Percentiles rank a stretch among this genome's conserved stretches.
Evolutionary conservation across 129 eudicot genomes (phyloP).

Genomic region (Lonicera japonica): DNA sequence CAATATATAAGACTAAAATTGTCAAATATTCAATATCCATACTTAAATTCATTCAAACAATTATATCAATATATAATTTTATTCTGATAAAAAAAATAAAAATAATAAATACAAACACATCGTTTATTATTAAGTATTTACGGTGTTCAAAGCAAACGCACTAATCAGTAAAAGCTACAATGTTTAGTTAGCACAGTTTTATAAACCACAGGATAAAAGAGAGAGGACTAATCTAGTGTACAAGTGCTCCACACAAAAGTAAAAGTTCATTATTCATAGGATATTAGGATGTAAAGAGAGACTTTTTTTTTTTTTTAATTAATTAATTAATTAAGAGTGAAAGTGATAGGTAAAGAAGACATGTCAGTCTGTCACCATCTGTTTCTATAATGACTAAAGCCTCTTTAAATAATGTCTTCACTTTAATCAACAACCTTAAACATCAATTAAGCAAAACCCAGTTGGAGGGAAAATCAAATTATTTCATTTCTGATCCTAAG

Average conservation of each 20-base stretch:
- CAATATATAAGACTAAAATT: too few species aligned
- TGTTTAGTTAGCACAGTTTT: slow-evolving; percentile 1
- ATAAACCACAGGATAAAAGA: not conserved
- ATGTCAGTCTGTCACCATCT: slow-evolving; percentile 54
- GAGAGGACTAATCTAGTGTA: not conserved
- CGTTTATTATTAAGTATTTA: too few species aligned
- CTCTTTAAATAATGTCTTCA: slow-evolving; percentile 20
- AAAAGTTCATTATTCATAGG: not conserved
- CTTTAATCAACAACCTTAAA: slow-evolving; percentile 36
- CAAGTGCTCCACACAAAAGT: not conserved
- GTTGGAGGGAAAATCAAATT: not conserved
- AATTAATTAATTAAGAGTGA: slow-evolving; percentile 8
- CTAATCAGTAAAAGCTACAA: not conserved
- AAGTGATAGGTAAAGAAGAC: slow-evolving; percentile 37
- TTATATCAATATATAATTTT: too few species aligned
- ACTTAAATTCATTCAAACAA: too few species aligned
- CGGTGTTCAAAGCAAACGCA: not conserved
- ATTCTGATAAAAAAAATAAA: too few species aligned
- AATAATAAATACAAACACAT: too few species aligned
- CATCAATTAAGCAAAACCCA: slow-evolving; percentile 19
- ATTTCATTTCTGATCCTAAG: too few species aligned
- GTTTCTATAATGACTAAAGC: slow-evolving; percentile 4
- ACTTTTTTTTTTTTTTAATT: not conserved
- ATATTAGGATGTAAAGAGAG: slow-evolving; percentile 21
- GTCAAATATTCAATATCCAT: too few species aligned